These are phyloP conservation scores for Leccinum variicolor DNA, from an alignment of 768 basidiomycete species.

Conservation along the genomic window DNA sequence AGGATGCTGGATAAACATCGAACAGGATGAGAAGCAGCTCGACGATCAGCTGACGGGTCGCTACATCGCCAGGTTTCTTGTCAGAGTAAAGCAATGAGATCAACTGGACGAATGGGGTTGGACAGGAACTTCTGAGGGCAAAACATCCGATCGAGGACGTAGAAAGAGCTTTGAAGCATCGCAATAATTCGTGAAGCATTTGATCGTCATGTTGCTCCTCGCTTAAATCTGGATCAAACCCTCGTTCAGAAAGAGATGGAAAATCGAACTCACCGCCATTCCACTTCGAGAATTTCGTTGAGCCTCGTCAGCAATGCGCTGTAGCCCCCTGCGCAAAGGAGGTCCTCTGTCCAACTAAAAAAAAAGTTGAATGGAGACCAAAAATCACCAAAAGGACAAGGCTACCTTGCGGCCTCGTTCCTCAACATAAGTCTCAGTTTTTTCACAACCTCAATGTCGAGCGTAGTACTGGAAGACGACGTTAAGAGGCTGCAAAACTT, in stretches of 20 bases:
- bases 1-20: slow-evolving; percentile 77
- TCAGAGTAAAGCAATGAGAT: slow-evolving; percentile 88
- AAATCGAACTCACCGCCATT: slow-evolving; percentile 81
- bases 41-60: slow-evolving; percentile 84
- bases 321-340: slow-evolving; percentile 83
- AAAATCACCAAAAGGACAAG: background rate
- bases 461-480: slow-evolving; percentile 62
- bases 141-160: slow-evolving; percentile 88
- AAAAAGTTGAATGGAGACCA: background rate
- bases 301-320: slow-evolving; percentile 76
- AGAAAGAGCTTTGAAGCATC: slow-evolving; percentile 91
- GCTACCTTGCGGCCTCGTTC: slow-evolving; percentile 86
- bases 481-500: slow-evolving; percentile 67
- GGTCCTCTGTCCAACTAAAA: slow-evolving; percentile 84
- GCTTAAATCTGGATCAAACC: slow-evolving; percentile 39
- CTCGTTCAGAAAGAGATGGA: background rate
- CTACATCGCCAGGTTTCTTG: slow-evolving; percentile 95
- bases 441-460: slow-evolving; percentile 86
- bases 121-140: slow-evolving; percentile 85
- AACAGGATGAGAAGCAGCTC: slow-evolving; percentile 87
- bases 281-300: slow-evolving; percentile 89
- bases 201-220: slow-evolving; percentile 99
- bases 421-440: slow-evolving; percentile 82
- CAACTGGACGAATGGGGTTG: slow-evolving; percentile 83
- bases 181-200: slow-evolving; percentile 84